Evolutionary conservation across 495 filamentous ascomycete genomes (phyloP), one percentile per base, ranked within the genome.

Genomic region (Xylona heveae): DNA sequence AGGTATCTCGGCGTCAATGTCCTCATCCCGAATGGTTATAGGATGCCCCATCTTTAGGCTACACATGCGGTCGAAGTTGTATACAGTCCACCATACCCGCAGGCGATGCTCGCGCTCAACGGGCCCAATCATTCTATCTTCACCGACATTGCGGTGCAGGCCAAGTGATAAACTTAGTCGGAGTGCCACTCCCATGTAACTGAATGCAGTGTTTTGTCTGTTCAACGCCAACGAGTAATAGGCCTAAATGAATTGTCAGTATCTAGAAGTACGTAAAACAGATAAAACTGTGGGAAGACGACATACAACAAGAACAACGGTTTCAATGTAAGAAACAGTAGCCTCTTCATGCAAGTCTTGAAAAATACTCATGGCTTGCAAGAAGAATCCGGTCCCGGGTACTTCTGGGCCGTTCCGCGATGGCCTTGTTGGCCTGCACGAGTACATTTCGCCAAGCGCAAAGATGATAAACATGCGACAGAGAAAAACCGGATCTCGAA

Each of bases 61-160:
- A 3, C 37, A 42, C 13, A 48, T 34, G 6, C 42, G 39, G 21
- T 48, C 45, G 24, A 41, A 37, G n/a, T 35, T 41, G 26, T 48
- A 48, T 5, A 48, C 28, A 14, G 38, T 41, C 45, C 45, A 48
- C 45, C 45, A 48, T n/a, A 41, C 37, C 15, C 45, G 40, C 28
- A 34, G 38, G 19, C 45, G 42, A 28, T 39, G 36, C 24, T 48
- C 45, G 19, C 42, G 38, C 29, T 48, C 42, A 3, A 48, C 38
- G 1, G 45, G 31, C 6, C 34, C 34, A 12, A 45, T 23, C 1
- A 26, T 36, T 30, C 31, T 38, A 15, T 38, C 34, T 17, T 30
- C 34, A 1, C 40, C 31, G 7, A 42, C 24, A 21, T 39, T 43
- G 15, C 37, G 38, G 35, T 45, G 40, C 31, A 48, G 39, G 2